Conservation (phyloP, 306 rosid genomes). For the Castanopsis chinensis region DNA sequence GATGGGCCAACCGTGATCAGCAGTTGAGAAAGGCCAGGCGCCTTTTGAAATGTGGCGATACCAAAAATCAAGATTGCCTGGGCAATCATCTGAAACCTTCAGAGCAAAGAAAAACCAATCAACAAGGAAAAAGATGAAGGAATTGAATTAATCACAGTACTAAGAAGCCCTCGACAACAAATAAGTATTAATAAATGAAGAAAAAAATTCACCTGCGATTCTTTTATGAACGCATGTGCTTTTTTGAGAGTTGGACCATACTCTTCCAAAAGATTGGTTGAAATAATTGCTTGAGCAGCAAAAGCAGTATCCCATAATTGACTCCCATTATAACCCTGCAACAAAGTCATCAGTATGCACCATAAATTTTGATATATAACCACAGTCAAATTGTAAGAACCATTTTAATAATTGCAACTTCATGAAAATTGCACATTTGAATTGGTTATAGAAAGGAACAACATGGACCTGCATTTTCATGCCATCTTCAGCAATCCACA, state of each 20-base stretch:
- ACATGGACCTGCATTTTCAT: constrained; percentile 85
- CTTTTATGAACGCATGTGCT: constrained; percentile 69
- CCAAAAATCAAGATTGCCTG: constrained; percentile 67
- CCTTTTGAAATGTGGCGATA: constrained; percentile 95
- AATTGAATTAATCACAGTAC: background rate
- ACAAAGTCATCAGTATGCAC: constrained; percentile 18
- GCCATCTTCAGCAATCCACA: constrained; percentile 97
- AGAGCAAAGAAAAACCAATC: constrained; percentile 7
- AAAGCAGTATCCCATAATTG: constrained; percentile 90
- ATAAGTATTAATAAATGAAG: constrained; percentile 5
- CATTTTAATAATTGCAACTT: background rate
- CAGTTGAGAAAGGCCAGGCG: constrained; percentile 89
- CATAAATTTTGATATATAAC: background rate
- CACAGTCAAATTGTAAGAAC: background rate
- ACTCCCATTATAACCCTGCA: constrained; percentile 98
- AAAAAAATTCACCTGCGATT: constrained; percentile 63
- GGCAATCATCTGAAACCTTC: constrained; percentile 73
- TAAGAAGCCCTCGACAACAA: constrained; percentile 23
- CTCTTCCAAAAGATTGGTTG: constrained; percentile 68
- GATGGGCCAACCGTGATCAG: constrained; percentile 96
- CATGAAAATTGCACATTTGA: background rate
- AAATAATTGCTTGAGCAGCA: constrained; percentile 81
- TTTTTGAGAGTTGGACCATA: constrained; percentile 61
- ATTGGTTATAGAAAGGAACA: background rate
- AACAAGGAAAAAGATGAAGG: background rate